These are phyloP conservation scores for Neoarthrinium moseri DNA, from an alignment of 2,329 filamentous ascomycete species.

Conservation along the genomic window DNA sequence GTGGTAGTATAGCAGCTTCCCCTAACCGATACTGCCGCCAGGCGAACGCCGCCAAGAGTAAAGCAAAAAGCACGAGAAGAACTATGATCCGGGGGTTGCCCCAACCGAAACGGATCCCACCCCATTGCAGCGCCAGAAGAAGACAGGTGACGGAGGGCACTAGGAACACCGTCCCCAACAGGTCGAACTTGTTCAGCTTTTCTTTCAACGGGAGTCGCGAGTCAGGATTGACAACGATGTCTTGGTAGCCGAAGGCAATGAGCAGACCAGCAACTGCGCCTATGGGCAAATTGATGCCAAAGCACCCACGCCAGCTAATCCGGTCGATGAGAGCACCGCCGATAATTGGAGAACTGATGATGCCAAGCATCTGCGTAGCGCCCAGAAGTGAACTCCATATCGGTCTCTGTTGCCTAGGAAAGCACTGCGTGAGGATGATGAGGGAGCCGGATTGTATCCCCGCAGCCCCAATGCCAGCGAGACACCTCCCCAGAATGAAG, in stretches of 20 bases:
- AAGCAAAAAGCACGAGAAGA: background rate
- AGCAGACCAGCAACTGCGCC: conserved; percentile 6
- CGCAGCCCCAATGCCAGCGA: background rate
- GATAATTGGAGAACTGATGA: conserved; percentile 9
- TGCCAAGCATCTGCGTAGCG: conserved; percentile 6
- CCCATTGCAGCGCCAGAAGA: conserved; percentile 4
- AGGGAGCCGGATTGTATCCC: background rate
- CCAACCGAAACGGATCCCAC: conserved; percentile 2
- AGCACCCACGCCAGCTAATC: conserved; percentile 8
- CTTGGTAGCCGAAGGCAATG: conserved; percentile 1
- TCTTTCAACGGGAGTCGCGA: conserved; percentile 1
- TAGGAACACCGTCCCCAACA: conserved; percentile 5
- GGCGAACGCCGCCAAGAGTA: conserved; percentile 5
- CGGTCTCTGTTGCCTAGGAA: conserved; percentile 5
- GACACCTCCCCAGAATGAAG: background rate
- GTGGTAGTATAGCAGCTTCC: conserved; percentile 5
- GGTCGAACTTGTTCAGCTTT: conserved; percentile 7
- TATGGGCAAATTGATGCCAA: conserved; percentile 11
- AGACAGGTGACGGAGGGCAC: conserved; percentile 2
- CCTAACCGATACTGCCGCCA: conserved; percentile 7
- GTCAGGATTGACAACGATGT: background rate
- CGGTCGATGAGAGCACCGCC: conserved; percentile 9
- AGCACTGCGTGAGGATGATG: conserved; percentile 2
- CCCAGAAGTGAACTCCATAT: conserved; percentile 7
- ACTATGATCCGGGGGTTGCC: background rate